Evolutionary conservation across 495 filamentous ascomycete genomes (phyloP).

Genomic region (Letharia lupina): DNA sequence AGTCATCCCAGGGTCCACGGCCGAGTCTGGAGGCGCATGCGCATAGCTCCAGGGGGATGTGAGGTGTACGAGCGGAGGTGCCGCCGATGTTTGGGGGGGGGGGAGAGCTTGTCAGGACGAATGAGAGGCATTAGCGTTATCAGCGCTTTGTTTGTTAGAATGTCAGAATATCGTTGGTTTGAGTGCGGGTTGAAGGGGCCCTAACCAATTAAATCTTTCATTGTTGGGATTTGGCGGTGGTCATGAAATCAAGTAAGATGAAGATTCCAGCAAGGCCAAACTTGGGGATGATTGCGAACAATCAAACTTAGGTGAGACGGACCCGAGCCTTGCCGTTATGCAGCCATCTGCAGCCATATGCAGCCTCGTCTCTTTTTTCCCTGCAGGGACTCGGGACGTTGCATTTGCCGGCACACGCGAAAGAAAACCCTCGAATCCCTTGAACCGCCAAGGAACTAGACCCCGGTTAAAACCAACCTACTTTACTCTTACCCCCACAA

Average conservation of each 20-base stretch:
- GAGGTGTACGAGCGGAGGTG: background rate
- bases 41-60: background rate
- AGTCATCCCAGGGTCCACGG: background rate
- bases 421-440: too few relatives aligned
- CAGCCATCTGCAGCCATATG: background rate
- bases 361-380: background rate
- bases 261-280: background rate
- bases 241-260: background rate
- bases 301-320: background rate
- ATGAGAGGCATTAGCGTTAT: slow-evolving; percentile 16
- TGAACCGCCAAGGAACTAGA: too few relatives aligned
- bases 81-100: background rate
- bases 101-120: background rate
- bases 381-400: background rate
- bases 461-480: background rate
- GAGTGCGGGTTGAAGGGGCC: background rate
- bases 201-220: background rate
- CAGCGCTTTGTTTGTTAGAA: background rate
- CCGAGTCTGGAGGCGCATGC: background rate
- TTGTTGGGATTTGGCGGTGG: background rate
- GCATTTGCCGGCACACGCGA: too few relatives aligned
- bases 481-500: background rate
- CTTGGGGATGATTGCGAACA: background rate
- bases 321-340: background rate
- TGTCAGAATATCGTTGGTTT: background rate